Evolutionary conservation across 169 alveolate genomes (phyloP), one percentile per base, ranked within the genome.

Genomic region (Eimeria necatrix): DNA sequence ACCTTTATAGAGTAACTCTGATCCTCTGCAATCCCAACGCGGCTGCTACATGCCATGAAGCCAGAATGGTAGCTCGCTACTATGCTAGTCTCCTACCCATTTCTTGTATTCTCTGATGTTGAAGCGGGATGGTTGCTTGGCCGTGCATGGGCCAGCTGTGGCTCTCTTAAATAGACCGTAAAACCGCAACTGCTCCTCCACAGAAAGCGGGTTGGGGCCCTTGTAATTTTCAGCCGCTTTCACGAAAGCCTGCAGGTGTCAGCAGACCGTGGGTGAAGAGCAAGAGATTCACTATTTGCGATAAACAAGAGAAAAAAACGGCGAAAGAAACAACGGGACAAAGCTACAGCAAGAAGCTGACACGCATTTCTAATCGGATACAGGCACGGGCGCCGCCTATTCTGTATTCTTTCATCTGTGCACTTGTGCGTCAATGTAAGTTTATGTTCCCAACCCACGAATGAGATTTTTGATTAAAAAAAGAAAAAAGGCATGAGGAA

Each of bases 51-150:
- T 32, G 41, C 41, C 41, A 0, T 32, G 0, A 32, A 71, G 51
- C 81, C 41, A 73, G 84, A 22, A 41, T 22, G 26, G 5, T 41
- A 41, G 83, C 59, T 73, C n/a, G 78, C 78, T 68, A 16, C n/a
- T 56, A 56, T 12, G 68, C 2, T 64, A 0, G 22, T 18, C n/a
- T 41, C 41, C 9, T n/a, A 78, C 88, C 88, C 88, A 78, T 78
- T 78, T 78, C 24, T 78, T 78, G 20, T 49, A 78, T 78, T 78
- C 70, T 9, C 88, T 52, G 10, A 78, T 18, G 88, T 78, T 78
- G 60, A 78, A 78, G 9, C 68, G 46, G 4, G 88, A 78, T 3
- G 88, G 88, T 32, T 78, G 88, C n/a, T 78, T 78, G 16, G 61
- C 7, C 49, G 88, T 52, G 52, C 70, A 49, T 52, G 14, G 16